Conservation (phyloP, 345 rosid genomes). For the Murraya koenigii region DNA sequence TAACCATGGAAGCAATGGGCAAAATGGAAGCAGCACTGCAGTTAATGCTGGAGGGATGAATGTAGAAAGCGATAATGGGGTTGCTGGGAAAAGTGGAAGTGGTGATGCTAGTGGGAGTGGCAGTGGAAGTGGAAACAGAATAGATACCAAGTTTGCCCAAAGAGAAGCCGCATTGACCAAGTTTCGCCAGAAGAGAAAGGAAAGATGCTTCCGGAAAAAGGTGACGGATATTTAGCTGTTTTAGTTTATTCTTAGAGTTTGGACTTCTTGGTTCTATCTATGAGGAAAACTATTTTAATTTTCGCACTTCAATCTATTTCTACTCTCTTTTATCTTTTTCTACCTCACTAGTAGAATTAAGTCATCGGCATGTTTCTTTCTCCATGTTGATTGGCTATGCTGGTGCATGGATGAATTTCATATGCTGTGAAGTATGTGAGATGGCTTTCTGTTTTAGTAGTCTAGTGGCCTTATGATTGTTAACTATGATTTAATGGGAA, state of each 20-base stretch:
- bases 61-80: conserved; percentile 30
- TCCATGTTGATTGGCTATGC: neutral
- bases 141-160: conserved; percentile 24
- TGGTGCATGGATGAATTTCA: neutral
- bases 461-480: neutral
- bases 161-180: conserved; percentile 43
- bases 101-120: conserved; percentile 40
- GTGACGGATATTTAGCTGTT: conserved; percentile 12
- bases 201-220: conserved; percentile 42
- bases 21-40: conserved; percentile 36
- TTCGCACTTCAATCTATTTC: neutral
- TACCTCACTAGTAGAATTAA: neutral
- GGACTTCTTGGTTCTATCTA: neutral
- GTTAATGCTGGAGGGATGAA: conserved; percentile 35
- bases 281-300: neutral
- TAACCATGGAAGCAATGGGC: conserved; percentile 47
- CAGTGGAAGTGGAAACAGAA: conserved; percentile 32
- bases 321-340: neutral
- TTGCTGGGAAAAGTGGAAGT: conserved; percentile 34
- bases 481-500: neutral
- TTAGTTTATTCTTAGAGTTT: neutral
- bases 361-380: neutral
- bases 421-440: neutral
- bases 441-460: neutral
- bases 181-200: conserved; percentile 34